phyloP scores from a whole-genome alignment of 208 protist genomes.

The Wallacemonas sp. region DNA sequence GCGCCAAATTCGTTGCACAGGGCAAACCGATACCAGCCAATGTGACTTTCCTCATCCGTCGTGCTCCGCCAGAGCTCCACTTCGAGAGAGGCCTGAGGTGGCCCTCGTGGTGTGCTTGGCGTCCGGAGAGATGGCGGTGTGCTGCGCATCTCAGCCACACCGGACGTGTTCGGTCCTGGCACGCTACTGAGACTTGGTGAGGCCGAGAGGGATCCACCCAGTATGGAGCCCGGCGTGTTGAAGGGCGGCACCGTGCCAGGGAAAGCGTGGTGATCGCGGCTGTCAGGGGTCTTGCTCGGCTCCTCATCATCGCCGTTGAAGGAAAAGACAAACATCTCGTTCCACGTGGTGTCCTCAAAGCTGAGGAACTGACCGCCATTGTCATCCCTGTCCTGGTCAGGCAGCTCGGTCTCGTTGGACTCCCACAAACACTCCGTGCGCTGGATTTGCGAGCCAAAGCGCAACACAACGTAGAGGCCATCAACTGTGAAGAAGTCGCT shows the following conservation, averaged over 20 bases:
- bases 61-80: slow-evolving; percentile 67
- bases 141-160: neutral
- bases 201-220: neutral
- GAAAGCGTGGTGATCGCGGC: neutral
- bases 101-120: neutral
- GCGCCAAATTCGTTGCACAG: slow-evolving; percentile 30
- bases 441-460: slow-evolving; percentile 36
- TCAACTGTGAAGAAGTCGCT: slow-evolving; percentile 37
- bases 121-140: neutral
- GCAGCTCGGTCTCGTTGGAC: neutral
- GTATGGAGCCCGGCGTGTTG: neutral
- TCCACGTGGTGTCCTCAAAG: slow-evolving; percentile 29
- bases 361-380: neutral
- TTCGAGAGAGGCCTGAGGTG: slow-evolving; percentile 28
- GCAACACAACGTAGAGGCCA: slow-evolving; percentile 67
- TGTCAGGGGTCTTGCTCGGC: neutral
- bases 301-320: slow-evolving; percentile 10
- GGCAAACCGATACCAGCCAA: slow-evolving; percentile 40
- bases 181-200: neutral
- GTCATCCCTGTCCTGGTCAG: slow-evolving; percentile 10
- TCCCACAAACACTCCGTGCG: slow-evolving; percentile 44
- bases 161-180: too few species aligned
- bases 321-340: slow-evolving; percentile 48
- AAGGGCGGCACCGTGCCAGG: neutral
- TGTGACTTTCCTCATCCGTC: slow-evolving; percentile 29